Evolutionary conservation across 495 filamentous ascomycete species (phyloP), one percentile per base, ranked within the genome.

Genomic region (Neurospora sp.): DNA sequence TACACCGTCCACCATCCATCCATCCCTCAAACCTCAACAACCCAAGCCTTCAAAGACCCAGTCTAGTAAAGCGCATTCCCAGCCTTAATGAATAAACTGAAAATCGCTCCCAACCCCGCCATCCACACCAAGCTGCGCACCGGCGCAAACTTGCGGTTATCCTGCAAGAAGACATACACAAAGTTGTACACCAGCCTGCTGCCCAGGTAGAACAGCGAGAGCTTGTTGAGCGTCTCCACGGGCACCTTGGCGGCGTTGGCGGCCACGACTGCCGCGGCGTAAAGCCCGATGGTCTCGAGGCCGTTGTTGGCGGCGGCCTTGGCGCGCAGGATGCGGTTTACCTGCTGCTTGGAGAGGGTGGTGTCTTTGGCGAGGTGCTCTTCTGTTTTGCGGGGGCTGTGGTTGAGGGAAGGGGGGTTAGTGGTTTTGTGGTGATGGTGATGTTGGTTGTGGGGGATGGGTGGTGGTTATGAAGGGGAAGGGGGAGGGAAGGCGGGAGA

Each of bases 241-340:
- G 77, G 39, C 0, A 88, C 69, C 10, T 80, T 76, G 1, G 85
- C 82, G 3, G 74, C 74, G 72, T 88, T 89, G 12, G 82, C 87
- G 1, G 86, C 87, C 10, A 85, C 84, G 27, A 89, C 83, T n/a
- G 44, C 79, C 84, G 85, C 84, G 0, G 87, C 85, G 77, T 82
- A 88, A 37, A 87, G 73, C 39, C 81, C 82, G 23, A 89, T 75
- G 23, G 84, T 86, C 77, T 89, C 87, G 72, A 86, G 83, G 70
- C 80, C 84, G 73, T 89, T 89, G 37, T 78, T 70, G 16, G 77
- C 54, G n/a, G 85, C 86, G 6, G 83, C 78, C 70, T 86, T 84
- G 75, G 84, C 87, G 66, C 86, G 85, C 35, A 79, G 60, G 77
- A 89, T 85, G 46, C 80, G 82, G 18, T 70, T 74, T 71, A 41